Percentiles rank a stretch among this genome's conserved stretches.
phyloP scores from a whole-genome alignment of 352 stramenopile species.

The Hyaloperonospora arabidopsidis region DNA sequence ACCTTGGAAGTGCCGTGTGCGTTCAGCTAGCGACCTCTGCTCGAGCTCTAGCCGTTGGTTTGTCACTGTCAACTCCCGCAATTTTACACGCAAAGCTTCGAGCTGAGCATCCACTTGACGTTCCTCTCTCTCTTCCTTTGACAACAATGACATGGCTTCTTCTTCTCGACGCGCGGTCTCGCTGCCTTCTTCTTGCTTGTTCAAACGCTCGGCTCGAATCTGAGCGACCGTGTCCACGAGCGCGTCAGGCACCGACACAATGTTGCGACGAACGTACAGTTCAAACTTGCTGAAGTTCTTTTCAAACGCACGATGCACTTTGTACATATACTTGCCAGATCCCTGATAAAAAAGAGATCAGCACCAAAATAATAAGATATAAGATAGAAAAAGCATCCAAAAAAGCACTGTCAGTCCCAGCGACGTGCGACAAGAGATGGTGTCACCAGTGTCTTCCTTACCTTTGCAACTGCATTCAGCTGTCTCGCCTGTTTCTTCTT shows the following conservation, averaged over 20 bases:
- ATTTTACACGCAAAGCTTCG: conserved; percentile 29
- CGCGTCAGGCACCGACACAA: conserved; percentile 45
- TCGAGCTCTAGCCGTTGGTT: conserved; percentile 47
- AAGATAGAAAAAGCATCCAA: not conserved
- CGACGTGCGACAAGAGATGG: no score
- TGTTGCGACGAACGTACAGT: conserved; percentile 69
- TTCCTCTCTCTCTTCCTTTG: conserved; percentile 40
- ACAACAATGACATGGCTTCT: conserved; percentile 20
- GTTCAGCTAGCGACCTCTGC: conserved; percentile 35
- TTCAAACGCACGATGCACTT: conserved; percentile 51
- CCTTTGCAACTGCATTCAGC: conserved; percentile 55
- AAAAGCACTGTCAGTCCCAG: not conserved
- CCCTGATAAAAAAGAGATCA: conserved; percentile 24
- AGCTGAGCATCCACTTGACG: conserved; percentile 32
- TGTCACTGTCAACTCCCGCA: conserved; percentile 27
- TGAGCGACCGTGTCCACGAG: conserved; percentile 41
- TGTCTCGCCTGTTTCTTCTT: conserved; percentile 61
- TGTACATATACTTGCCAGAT: conserved; percentile 52
- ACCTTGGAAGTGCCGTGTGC: conserved; percentile 31
- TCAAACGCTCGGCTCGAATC: conserved; percentile 28
- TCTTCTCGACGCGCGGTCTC: conserved; percentile 10
- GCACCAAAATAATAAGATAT: conserved; percentile 6
- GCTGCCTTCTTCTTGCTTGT: conserved; percentile 3
- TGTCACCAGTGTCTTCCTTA: conserved; percentile 6
- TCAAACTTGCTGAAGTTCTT: conserved; percentile 85